A percentile compares a stretch with the other conserved stretches of the same genome.
Evolutionary conservation across 176 grass and related monocot genomes (phyloP).

Genomic region (Oryza australiensis): DNA sequence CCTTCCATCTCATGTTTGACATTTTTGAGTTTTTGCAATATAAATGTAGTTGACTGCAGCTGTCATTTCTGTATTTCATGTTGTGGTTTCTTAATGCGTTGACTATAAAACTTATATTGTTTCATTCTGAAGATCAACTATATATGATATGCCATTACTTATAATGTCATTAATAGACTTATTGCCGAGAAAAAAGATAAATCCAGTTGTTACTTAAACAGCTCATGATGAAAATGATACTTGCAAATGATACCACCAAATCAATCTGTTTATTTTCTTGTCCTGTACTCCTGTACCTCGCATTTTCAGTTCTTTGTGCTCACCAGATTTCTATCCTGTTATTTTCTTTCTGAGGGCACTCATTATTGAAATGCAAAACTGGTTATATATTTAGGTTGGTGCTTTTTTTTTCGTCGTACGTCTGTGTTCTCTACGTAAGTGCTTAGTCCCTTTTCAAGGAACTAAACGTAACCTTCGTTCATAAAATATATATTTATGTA

Average conservation of each 20-base stretch:
- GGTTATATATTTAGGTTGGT: not conserved
- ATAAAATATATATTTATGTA: not conserved
- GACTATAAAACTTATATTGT: not conserved
- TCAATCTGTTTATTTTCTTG: not conserved
- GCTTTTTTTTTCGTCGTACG: not conserved
- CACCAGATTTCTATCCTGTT: not conserved
- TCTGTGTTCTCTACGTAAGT: not conserved
- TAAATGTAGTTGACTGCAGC: not conserved
- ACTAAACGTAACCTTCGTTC: not conserved
- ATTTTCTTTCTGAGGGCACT: not conserved
- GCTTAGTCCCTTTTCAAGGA: not conserved
- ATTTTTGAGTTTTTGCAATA: slow-evolving; percentile 9
- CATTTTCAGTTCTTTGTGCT: not conserved
- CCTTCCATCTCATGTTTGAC: not conserved
- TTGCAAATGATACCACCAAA: not conserved
- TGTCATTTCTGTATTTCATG: not conserved
- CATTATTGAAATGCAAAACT: no score
- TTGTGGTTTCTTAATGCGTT: slow-evolving; percentile 4
- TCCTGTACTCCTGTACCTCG: not conserved
- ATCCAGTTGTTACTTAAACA: not conserved
- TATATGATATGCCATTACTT: not conserved
- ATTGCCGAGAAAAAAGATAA: not conserved
- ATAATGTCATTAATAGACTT: not conserved
- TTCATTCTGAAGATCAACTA: slow-evolving; percentile 12
- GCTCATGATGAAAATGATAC: not conserved